Percentiles rank a stretch among this genome's conserved stretches.
phyloP scores from a whole-genome alignment of 164 flowering plant genomes.

The Vitis riparia region DNA sequence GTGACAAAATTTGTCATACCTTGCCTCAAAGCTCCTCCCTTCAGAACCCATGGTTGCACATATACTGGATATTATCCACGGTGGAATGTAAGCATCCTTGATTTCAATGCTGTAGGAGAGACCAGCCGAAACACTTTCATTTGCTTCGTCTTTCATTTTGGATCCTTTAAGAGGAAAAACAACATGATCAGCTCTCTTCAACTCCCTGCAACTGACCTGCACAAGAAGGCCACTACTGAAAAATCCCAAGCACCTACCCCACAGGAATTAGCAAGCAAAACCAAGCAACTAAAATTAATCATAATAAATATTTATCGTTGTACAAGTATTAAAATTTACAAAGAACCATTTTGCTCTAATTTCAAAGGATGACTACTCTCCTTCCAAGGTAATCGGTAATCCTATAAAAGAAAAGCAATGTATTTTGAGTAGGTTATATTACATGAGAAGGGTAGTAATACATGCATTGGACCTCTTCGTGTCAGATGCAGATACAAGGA shows the following conservation, averaged over 20 bases:
- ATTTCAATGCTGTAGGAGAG: slow-evolving; percentile 76
- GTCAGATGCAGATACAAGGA: no score
- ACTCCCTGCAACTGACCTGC: slow-evolving; percentile 82
- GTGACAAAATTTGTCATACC: slow-evolving; percentile 39
- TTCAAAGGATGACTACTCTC: not conserved
- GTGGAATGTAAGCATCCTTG: slow-evolving; percentile 72
- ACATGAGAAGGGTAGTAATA: no score
- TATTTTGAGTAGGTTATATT: not conserved
- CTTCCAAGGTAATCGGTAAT: not conserved
- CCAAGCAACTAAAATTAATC: not conserved
- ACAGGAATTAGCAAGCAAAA: not conserved
- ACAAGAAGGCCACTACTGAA: slow-evolving; percentile 3
- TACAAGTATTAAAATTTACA: no score
- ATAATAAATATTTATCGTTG: no score
- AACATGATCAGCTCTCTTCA: slow-evolving; percentile 47
- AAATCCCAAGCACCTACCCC: not conserved
- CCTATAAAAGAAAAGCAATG: not conserved
- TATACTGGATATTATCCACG: slow-evolving; percentile 70
- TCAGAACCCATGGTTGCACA: slow-evolving; percentile 62
- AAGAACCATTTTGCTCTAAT: no score
- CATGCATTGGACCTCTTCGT: no score
- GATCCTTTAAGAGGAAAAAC: slow-evolving; percentile 33
- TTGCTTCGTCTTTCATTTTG: slow-evolving; percentile 24
- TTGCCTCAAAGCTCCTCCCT: slow-evolving; percentile 69
- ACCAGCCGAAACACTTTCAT: slow-evolving; percentile 29